Base-by-base conservation (phyloP, 306 rosid genomes). In the Chamaecrista fasciculata region DNA sequence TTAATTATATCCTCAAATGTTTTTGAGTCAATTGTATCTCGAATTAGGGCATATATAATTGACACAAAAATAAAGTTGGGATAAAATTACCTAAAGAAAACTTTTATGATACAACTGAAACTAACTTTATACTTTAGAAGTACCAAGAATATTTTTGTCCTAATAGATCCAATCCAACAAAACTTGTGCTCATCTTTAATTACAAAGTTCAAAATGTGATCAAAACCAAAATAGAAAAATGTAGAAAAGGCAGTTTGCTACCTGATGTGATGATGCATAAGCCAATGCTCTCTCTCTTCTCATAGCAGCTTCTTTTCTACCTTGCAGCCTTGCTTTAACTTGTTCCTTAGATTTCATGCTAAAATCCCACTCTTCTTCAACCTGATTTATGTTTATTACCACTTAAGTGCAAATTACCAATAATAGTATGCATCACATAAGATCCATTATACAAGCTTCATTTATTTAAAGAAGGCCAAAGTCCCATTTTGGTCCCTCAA, bases 231-330 rank as follows among this genome's bases (percentile, higher is more conserved):
- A 33, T 19, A 21, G 28, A 20, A 36, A 23, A 5, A 16, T 21
- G 2, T 25, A 19, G 25, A 44, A 26, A 1, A 0, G 51, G 57
- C 28, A 15, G 23, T 67, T 44, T 21, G 21, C 24, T 65, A 86
- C 93, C 90, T 87, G 88, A 72, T 82, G 93, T 31, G 87, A 73
- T 71, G 55, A 85, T 52, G 93, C 82, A 78, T 87, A 87, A 8
- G 90, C 86, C 80, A 80, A 44, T 0, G 62, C 40, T 28, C 5
- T 28, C 39, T 56, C 62, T 28, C 62, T 56, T 56, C 62, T 56
- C 39, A 15, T 15, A 2, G 62, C 21, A 14, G 62, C 62, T 15
- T 56, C 62, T 28, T 28, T 15, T n/a, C 62, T 56, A 39, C n/a
- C 19, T 18, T 14, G 2, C 40, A 28, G 2, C 23, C 40, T 56